Conservation (phyloP, 495 filamentous ascomycete genomes). For the Chaetomium cochliodes region DNA sequence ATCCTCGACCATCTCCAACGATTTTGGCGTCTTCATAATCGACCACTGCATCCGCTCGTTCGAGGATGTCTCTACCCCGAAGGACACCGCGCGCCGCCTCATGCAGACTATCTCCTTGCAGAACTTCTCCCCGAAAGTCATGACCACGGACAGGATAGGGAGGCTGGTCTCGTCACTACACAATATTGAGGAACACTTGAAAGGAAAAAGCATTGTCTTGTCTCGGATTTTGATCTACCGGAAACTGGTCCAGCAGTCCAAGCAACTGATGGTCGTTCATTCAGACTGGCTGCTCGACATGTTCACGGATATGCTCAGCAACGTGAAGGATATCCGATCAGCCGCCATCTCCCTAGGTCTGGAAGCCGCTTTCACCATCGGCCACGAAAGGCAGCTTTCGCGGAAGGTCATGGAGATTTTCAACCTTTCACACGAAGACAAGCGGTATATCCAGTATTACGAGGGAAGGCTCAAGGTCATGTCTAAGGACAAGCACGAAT, state of each 20-base stretch:
- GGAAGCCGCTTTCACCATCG: constrained; percentile 61
- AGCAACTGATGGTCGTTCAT: constrained; percentile 60
- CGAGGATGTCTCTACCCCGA: constrained; percentile 56
- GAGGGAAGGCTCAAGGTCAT: constrained; percentile 67
- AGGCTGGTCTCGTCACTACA: constrained; percentile 67
- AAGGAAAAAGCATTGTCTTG: constrained; percentile 71
- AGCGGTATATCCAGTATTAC: constrained; percentile 62
- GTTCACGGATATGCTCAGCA: constrained; percentile 77
- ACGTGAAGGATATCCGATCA: constrained; percentile 67
- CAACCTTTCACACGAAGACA: constrained; percentile 54
- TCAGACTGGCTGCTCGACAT: constrained; percentile 77
- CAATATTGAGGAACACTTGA: constrained; percentile 67
- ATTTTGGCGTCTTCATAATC: constrained; percentile 74
- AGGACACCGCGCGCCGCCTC: constrained; percentile 72
- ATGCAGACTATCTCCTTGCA: constrained; percentile 76
- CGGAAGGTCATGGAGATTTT: constrained; percentile 66
- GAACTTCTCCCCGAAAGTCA: constrained; percentile 68
- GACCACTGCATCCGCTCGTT: constrained; percentile 73
- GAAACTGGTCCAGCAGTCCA: constrained; percentile 67
- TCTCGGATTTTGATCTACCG: constrained; percentile 74
- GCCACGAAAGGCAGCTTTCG: constrained; percentile 62
- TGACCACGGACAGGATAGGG: constrained; percentile 65
- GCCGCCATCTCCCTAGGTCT: constrained; percentile 73
- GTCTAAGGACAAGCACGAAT: constrained; percentile 61
- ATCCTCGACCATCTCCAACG: constrained; percentile 62